Evolutionary conservation across 805 yeast genomes (phyloP).

Genomic region (Dipodascus albidus): DNA sequence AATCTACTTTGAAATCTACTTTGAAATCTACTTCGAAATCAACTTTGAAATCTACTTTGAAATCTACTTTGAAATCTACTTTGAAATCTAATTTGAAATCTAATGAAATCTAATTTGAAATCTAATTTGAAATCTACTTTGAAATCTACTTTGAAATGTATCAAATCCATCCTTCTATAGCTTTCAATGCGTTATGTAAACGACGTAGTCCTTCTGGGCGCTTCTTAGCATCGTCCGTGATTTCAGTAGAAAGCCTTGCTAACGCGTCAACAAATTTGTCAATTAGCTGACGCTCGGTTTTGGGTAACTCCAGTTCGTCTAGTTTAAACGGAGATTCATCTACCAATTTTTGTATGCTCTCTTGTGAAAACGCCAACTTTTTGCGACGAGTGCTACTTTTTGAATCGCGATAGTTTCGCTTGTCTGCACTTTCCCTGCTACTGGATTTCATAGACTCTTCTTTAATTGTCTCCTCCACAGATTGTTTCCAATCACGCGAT

Average conservation of each 20-base stretch:
- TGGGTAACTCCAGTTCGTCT: slow-evolving; percentile 58
- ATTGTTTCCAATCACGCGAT: background rate
- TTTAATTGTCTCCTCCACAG: background rate
- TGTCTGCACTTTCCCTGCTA: background rate
- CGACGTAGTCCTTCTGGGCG: slow-evolving; percentile 72
- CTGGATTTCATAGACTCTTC: background rate
- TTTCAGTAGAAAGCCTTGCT: slow-evolving; percentile 77
- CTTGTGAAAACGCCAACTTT: slow-evolving; percentile 11
- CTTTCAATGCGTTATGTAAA: slow-evolving; percentile 69
- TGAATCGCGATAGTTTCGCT: background rate
- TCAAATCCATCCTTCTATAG: slow-evolving; percentile 67
- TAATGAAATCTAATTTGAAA: no score
- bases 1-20: no score
- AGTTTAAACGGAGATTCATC: slow-evolving; percentile 37
- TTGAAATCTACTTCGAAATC: no score
- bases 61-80: no score
- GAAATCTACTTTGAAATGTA: background rate
- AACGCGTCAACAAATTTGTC: slow-evolving; percentile 82
- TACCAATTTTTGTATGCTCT: slow-evolving; percentile 18
- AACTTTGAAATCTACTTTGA: no score
- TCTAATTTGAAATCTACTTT: no score
- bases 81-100: no score
- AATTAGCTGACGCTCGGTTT: slow-evolving; percentile 64
- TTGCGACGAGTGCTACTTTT: background rate
- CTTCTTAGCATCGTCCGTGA: slow-evolving; percentile 75